Base-by-base conservation (phyloP, 495 filamentous ascomycete species). In the Hyaloscypha variabilis region DNA sequence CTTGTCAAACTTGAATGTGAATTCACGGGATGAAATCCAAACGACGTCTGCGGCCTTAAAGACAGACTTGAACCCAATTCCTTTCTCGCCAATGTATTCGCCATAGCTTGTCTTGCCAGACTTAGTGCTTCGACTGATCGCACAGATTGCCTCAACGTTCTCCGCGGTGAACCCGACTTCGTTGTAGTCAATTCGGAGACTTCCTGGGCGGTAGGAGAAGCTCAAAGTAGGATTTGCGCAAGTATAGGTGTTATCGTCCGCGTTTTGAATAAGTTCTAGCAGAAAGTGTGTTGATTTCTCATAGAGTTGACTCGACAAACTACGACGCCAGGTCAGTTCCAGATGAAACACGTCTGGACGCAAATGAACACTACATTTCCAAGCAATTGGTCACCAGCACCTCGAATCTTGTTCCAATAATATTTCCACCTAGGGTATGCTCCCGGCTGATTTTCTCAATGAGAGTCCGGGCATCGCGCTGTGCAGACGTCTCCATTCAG, bases 21-120 rank as follows among this genome's bases (percentile, higher is more conserved):
- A 81, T 1, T 63, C 23, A 10, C 77, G 70, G 6, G 77, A 80
- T 29, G 73, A 68, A 8, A 82, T 74, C 21, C 71, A 71, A 0
- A 78, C 78, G 21, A 76, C 74, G 46, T 72, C 66, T 6, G 80
- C 77, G 4, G 75, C 74, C 39, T 74, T 77, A 69, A 82, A 83
- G 0, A 82, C 76, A 3, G 78, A 79, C 61, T 82, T 82, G 68
- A 82, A 83, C 0, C 80, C 79, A 53, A 81, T 79, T 10, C 78
- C 79, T 58, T 83, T 83, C 54, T 79, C 80, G 6, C 80, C 80
- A 60, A 77, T 76, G 60, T 76, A 78, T 1, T 68, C 70, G 17
- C 8, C 30, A 21, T 36, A 8, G 24, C 25, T 23, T 6, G 17
- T 36, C 23, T 24, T 61, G 0, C 64, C 42, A 49, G 23, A 5